Base-by-base conservation (phyloP, 768 basidiomycete genomes). In the Lactarius pseudohatsudake region DNA sequence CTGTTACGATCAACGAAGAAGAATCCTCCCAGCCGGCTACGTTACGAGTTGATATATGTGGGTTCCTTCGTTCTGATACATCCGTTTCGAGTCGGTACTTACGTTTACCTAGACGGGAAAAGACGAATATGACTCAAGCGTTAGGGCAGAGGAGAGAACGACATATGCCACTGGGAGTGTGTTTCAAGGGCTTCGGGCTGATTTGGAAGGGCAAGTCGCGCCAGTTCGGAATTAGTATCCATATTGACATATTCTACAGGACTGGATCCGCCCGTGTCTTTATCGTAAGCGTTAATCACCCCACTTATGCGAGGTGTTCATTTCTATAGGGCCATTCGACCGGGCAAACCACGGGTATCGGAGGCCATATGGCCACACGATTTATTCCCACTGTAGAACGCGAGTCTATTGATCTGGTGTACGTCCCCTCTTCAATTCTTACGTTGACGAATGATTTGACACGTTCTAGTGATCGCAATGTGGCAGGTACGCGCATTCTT, bases 301-400 rank as follows among this genome's bases (percentile, higher is more conserved):
- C 41, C 41, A 36, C 45, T 20, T 57, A 10, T 62, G 28, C 57
- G n/a, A 59, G 2, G 66, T 71, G 5, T 72, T 28, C 8, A 53
- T 26, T 57, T 30, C 50, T 20, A 60, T 34, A 92, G 91, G 93
- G 94, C 16, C 94, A 96, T 75, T 86, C 93, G 18, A 97, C 94
- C 4, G 89, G 84, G 5, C 96, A 98, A 77, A 96, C 94, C 11
- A 96, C 95, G 1, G 96, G 96, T 38, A 80, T 84, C 15, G 85
- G 84, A 2, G 86, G 86, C 0, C 85, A 88, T 65, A 80, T 90
- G 72, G 81, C 93, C 0, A 88, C 91, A 10, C 82, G 95, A 3
- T 97, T 97, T 73, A 96, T 98, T 64, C 92, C 94, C 11, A 98
- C 96, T 0, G 96, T 98, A 9, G 96, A 98, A 75, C 85, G 96